phyloP scores from a whole-genome alignment of 73 alveolate species.

The Stentor roeselii region DNA sequence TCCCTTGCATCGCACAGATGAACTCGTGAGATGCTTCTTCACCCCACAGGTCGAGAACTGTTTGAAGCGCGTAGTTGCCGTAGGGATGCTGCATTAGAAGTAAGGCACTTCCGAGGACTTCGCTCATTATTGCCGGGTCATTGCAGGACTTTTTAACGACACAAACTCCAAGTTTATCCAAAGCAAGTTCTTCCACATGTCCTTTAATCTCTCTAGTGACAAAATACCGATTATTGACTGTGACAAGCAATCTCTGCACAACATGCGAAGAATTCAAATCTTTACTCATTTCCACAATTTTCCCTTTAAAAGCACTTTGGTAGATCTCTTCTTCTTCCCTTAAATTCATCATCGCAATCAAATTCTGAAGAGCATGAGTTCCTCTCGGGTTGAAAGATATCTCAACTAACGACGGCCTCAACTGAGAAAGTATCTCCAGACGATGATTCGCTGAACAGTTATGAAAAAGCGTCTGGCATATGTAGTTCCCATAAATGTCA shows the following conservation, averaged over 20 bases:
- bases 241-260: neutral
- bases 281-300: neutral
- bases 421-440: neutral
- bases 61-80: constrained; percentile 24
- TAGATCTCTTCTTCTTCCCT: neutral
- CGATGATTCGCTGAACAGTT: constrained; percentile 13
- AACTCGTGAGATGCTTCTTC: neutral
- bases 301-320: neutral
- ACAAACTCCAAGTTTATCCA: constrained; percentile 22
- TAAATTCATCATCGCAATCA: neutral
- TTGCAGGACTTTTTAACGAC: constrained; percentile 18
- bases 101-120: neutral
- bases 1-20: neutral
- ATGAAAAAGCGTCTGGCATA: constrained; percentile 5
- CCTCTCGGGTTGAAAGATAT: neutral
- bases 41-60: neutral
- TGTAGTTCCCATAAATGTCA: neutral
- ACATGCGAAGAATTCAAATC: constrained; percentile 11
- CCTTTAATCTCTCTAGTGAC: neutral
- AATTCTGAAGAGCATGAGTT: constrained; percentile 1
- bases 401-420: neutral
- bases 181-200: constrained; percentile 21
- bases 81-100: constrained; percentile 16
- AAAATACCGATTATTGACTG: neutral
- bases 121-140: constrained; percentile 9